Evolutionary conservation across 805 yeast species (phyloP).

Genomic region (Ogataea trehaloabstinens): DNA sequence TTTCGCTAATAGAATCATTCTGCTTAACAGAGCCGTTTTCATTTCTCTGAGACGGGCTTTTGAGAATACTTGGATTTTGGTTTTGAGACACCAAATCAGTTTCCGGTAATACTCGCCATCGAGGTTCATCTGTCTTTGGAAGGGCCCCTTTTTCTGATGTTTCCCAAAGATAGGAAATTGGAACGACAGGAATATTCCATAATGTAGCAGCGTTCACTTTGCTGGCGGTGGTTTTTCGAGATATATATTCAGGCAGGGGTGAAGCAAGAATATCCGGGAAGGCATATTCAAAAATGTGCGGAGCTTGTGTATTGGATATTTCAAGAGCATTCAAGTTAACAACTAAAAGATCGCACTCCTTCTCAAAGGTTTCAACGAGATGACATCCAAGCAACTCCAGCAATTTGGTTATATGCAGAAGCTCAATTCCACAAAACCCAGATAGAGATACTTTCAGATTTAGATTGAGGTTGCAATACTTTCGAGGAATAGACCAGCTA

Average conservation of each 20-base stretch:
- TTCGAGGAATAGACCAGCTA: slow-evolving; percentile 29
- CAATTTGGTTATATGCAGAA: slow-evolving; percentile 47
- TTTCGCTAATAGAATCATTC: not conserved
- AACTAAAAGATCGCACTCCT: slow-evolving; percentile 54
- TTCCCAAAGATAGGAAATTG: slow-evolving; percentile 55
- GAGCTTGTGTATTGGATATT: slow-evolving; percentile 38
- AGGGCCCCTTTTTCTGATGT: slow-evolving; percentile 35
- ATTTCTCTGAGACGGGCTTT: not conserved
- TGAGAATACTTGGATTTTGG: slow-evolving; percentile 1
- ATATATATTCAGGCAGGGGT: slow-evolving; percentile 5
- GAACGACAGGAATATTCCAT: slow-evolving; percentile 58
- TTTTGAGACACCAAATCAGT: no score
- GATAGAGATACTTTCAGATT: slow-evolving; percentile 33
- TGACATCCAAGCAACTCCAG: slow-evolving; percentile 52
- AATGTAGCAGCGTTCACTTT: slow-evolving; percentile 58
- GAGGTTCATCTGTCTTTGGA: slow-evolving; percentile 43
- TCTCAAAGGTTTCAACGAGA: slow-evolving; percentile 46
- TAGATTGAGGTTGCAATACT: slow-evolving; percentile 24
- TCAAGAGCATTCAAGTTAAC: slow-evolving; percentile 49
- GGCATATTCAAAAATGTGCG: slow-evolving; percentile 39
- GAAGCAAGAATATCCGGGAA: slow-evolving; percentile 29
- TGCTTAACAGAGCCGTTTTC: not conserved
- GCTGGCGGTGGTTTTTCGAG: slow-evolving; percentile 43
- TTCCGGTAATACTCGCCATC: slow-evolving; percentile 54
- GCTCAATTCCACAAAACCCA: slow-evolving; percentile 31